Conservation (phyloP, 306 rosid genomes). For the Sesbania bispinosa region DNA sequence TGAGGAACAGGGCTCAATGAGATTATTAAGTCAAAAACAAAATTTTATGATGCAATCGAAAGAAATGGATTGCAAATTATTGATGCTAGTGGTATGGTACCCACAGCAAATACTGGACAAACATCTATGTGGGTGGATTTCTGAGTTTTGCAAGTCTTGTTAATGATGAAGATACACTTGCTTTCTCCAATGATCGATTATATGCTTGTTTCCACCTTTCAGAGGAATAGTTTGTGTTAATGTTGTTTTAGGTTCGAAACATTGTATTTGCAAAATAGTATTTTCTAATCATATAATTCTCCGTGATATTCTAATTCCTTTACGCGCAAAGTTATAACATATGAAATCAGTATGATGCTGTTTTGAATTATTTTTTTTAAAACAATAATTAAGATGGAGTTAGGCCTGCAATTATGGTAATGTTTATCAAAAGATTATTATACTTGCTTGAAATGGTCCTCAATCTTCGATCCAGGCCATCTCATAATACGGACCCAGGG, state of each 20-base stretch:
- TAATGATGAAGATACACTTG: neutral
- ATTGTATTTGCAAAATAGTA: neutral
- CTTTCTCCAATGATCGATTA: neutral
- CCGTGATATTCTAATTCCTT: neutral
- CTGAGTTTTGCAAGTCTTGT: neutral
- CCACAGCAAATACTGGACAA: too few relatives aligned
- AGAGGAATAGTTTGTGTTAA: neutral
- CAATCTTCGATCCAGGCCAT: conserved; percentile 33
- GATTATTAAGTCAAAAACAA: too few relatives aligned
- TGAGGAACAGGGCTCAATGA: too few relatives aligned
- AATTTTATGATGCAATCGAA: too few relatives aligned
- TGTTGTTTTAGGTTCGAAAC: neutral
- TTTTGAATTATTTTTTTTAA: neutral
- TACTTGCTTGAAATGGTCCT: conserved; percentile 33
- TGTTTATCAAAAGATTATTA: neutral
- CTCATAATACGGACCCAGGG: too few relatives aligned
- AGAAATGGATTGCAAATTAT: too few relatives aligned
- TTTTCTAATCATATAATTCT: neutral
- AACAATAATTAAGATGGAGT: neutral
- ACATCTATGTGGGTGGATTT: too few relatives aligned
- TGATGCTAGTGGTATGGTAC: too few relatives aligned
- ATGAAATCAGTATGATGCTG: neutral
- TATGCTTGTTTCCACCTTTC: neutral
- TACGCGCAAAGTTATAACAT: neutral
- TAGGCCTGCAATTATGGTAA: conserved; percentile 21